These are phyloP conservation scores for Gaultheria prostrata DNA, from an alignment of 148 eudicot species.

Conservation along the genomic window DNA sequence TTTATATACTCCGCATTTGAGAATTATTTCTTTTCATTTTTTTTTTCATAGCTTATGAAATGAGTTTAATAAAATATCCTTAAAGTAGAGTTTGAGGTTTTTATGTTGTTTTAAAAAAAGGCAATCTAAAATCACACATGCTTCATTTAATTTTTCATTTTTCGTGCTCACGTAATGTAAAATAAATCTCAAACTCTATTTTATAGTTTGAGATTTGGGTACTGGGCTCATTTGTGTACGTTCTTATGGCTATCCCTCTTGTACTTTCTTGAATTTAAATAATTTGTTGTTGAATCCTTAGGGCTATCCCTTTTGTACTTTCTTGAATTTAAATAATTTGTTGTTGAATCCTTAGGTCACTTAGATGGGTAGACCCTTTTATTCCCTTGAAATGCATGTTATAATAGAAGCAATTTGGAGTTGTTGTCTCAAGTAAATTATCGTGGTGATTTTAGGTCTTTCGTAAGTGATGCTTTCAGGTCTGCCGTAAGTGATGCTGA, in stretches of 20 bases:
- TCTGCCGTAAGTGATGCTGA: constrained; percentile 85
- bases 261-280: neutral
- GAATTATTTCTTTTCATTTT: too few species aligned
- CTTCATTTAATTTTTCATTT: neutral
- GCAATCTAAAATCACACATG: neutral
- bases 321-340: neutral
- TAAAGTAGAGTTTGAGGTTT: neutral
- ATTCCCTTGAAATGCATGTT: neutral
- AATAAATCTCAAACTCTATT: too few species aligned
- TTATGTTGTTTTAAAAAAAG: neutral
- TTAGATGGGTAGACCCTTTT: neutral
- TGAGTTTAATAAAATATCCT: neutral
- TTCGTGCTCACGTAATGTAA: neutral
- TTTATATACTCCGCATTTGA: neutral
- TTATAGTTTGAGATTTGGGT: too few species aligned
- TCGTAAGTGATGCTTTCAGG: constrained; percentile 81
- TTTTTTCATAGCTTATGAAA: neutral
- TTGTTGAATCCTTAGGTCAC: neutral
- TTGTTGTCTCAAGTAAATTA: neutral
- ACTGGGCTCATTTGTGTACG: too few species aligned
- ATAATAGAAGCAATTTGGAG: constrained; percentile 1
- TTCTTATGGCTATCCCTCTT: neutral
- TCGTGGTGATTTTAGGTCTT: constrained; percentile 57
- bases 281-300: neutral
- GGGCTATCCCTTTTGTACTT: neutral